phyloP scores from a whole-genome alignment of 768 basidiomycete species.

The Boletus subparvulus region DNA sequence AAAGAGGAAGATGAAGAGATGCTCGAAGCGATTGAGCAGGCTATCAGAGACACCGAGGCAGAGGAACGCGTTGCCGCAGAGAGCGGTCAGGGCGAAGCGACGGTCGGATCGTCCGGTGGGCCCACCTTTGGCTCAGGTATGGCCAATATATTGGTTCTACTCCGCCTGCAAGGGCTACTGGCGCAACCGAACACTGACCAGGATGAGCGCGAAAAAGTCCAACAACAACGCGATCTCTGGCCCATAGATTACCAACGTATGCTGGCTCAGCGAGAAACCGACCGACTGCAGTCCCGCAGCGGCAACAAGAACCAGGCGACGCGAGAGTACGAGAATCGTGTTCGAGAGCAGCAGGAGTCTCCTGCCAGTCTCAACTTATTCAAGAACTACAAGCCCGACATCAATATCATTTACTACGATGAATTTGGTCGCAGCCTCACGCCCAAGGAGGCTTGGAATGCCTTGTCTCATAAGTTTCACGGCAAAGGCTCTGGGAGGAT shows the following conservation, averaged over 20 bases:
- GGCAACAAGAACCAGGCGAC: constrained; percentile 88
- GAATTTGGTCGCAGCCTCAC: constrained; percentile 88
- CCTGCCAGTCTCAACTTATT: constrained; percentile 77
- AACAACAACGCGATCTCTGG: constrained; percentile 89
- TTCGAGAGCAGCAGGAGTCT: constrained; percentile 89
- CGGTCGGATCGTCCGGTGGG: constrained; percentile 68
- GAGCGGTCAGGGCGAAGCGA: constrained; percentile 29
- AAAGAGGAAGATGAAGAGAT: constrained; percentile 82
- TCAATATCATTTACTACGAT: constrained; percentile 95
- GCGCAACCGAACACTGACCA: constrained; percentile 62
- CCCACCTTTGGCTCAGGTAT: constrained; percentile 81
- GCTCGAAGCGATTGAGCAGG: constrained; percentile 74
- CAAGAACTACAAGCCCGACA: constrained; percentile 94
- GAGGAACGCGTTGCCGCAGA: constrained; percentile 45
- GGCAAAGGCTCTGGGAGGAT: constrained; percentile 95
- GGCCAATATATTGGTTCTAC: constrained; percentile 83
- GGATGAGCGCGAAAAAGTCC: constrained; percentile 73
- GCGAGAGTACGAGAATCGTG: constrained; percentile 91
- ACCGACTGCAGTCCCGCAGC: constrained; percentile 73
- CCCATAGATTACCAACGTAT: constrained; percentile 78
- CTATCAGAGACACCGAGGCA: constrained; percentile 60
- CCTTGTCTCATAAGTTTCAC: constrained; percentile 96
- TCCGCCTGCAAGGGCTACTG: constrained; percentile 90
- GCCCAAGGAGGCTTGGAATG: constrained; percentile 98
- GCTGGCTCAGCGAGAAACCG: constrained; percentile 76